Percentiles rank a stretch among this genome's conserved stretches.
Conservation (phyloP, 257 asterid species). For the Marsdenia floribunda region DNA sequence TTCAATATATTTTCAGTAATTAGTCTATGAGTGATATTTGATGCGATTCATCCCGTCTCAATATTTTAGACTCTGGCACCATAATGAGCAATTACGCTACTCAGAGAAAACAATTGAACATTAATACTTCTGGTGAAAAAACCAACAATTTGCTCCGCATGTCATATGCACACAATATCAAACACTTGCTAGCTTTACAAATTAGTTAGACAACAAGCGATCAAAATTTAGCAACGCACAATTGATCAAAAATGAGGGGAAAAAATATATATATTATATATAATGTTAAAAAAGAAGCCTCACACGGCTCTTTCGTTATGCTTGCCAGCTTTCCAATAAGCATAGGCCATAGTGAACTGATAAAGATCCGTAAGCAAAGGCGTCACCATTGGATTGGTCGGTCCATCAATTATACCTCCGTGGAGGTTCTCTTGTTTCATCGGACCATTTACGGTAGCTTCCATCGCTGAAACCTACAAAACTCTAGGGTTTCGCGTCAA, state of each 20-base stretch:
- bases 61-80: neutral
- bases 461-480: conserved; percentile 26
- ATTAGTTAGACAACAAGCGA: neutral
- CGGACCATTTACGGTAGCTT: conserved; percentile 43
- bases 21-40: neutral
- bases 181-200: neutral
- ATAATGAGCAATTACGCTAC: neutral
- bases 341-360: conserved; percentile 98
- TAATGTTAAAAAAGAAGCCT: conserved; percentile 12
- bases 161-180: neutral
- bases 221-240: neutral
- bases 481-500: conserved; percentile 18
- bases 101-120: neutral
- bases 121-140: neutral
- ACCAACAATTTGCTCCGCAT: neutral
- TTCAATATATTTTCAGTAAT: neutral
- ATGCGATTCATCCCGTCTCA: neutral
- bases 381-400: conserved; percentile 95
- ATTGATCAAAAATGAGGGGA: neutral
- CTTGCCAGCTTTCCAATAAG: conserved; percentile 96
- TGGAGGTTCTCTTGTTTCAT: conserved; percentile 16
- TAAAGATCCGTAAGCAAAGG: conserved; percentile 96
- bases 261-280: neutral
- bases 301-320: conserved; percentile 91
- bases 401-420: conserved; percentile 42